Base-by-base conservation (phyloP, 2,329 filamentous ascomycete genomes). In the Didymosphaeria variabile region DNA sequence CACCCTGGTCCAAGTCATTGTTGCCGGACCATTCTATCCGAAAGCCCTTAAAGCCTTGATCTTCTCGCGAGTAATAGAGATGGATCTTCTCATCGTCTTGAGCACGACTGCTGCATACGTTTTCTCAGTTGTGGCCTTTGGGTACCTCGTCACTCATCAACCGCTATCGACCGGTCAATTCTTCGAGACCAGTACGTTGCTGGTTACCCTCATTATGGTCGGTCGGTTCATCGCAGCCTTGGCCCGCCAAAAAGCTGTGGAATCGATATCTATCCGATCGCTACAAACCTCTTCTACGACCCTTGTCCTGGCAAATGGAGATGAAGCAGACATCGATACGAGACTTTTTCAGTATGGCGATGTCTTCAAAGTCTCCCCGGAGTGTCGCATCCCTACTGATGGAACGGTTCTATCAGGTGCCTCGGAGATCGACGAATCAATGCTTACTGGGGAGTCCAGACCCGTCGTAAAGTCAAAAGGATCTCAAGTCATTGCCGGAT, bases 381-480 rank as follows among this genome's bases (percentile, higher is more conserved):
- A 92, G 55, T 79, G 80, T 0, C 72, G 74, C 0, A 80, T 93
- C 3, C 84, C 87, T 0, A 94, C 91, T 0, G 92, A 94, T 67
- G 92, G 91, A 0, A 86, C 82, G 0, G 84, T 94, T 0, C 64
- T 90, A 0, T 75, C 77, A 0, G 91, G 91, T 0, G 77, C 76
- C 0, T 88, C 86, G 0, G 90, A 91, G 59, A 82, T 92, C 0
- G 85, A 94, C 69, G 91, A 94, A 72, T 91, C 90, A 0, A 91
- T 92, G 87, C 73, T 94, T 6, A 94, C 91, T 0, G 91, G 91
- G 0, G 92, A 95, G 72, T 84, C 86, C 0, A 76, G 71, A 0
- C 87, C 86, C 0, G 83, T 92, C 0, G 80, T 81, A 15, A 93
- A 94, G 69, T 55, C 69, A 0, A 44, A 71, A 0, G 83, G 84